phyloP scores from a whole-genome alignment of 2,329 filamentous ascomycete species.

The Arthroderma uncinatum region DNA sequence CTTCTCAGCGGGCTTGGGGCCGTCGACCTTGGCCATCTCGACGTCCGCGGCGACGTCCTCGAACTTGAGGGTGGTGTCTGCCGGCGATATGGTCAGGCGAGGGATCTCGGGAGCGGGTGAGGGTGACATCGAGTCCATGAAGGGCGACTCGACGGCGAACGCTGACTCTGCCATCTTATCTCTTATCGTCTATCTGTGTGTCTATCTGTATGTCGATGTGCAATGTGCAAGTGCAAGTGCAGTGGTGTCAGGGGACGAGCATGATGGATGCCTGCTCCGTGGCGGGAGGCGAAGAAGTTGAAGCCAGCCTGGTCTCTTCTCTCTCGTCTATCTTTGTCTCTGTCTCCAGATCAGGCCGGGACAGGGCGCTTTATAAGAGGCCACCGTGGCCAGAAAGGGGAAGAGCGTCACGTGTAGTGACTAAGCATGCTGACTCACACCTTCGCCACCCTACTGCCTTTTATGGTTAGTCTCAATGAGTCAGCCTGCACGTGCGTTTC shows the following conservation, averaged over 20 bases:
- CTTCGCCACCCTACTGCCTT: not conserved
- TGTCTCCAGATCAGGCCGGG: not conserved
- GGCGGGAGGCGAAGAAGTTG: not conserved
- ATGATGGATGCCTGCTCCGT: not conserved
- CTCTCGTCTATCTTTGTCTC: not conserved
- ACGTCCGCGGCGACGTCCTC: conserved; percentile 17
- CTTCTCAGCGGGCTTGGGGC: conserved; percentile 43
- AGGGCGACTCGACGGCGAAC: conserved; percentile 25
- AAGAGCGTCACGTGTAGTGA: not conserved
- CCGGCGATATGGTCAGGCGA: conserved; percentile 31
- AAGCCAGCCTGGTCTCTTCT: not conserved
- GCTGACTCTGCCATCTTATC: conserved; percentile 1
- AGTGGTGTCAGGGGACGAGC: not conserved
- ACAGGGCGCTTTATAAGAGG: not conserved
- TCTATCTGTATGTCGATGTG: not conserved
- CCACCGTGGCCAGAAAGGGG: not conserved
- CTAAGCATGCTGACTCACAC: not conserved
- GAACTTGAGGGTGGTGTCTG: conserved; percentile 29
- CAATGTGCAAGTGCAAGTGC: not conserved
- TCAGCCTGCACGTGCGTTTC: not conserved
- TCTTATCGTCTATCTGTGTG: not conserved
- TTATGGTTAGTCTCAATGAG: not conserved
- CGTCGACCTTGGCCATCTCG: conserved; percentile 16
- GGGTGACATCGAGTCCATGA: conserved; percentile 24
- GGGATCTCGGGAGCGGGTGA: conserved; percentile 26